Base-by-base conservation (phyloP, 2,329 filamentous ascomycete species). In the Plectosphaerella cucumerina region DNA sequence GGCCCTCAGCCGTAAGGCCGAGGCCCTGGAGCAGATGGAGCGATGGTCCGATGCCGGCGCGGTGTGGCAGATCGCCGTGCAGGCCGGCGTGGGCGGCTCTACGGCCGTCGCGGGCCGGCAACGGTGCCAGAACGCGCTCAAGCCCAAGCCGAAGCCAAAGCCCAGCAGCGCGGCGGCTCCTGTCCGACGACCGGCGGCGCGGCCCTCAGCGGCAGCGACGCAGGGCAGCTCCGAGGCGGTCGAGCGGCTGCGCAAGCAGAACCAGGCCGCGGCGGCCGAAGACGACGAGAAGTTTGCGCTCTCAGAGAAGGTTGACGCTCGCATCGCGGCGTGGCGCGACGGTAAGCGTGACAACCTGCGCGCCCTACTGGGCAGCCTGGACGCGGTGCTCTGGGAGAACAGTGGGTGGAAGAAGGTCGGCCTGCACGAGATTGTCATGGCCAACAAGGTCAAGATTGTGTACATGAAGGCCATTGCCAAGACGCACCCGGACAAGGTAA, bases 391-490 rank as follows among this genome's bases (percentile, higher is more conserved):
- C 23, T 99, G 94, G 94, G 85, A 90, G 56, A 86, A 86, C 41
- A 90, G 90, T 56, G 91, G 90, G 4, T 99, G 94, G 94, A 97
- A 96, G 75, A 96, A 95, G 75, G 86, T 97, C 51, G 91, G 90
- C 31, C 84, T 99, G 83, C 87, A 92, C 57, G 94, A 99, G 72
- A 70, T 99, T 59, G 87, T 99, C 48, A 81, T 96, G 79, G 85
- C 91, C 33, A 91, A 89, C 59, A 96, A 93, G 77, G 94, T 97
- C 67, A 99, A 99, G 81, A 87, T 99, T 57, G 78, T 89, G 53
- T 99, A 99, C 67, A 97, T 99, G 94, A 97, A 96, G 81, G 94
- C 93, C 6, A 97, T 99, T 78, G 90, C 87, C 11, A 97, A 97
- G 78, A 94, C 94, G 60, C 94, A 99, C 78, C 94, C 94, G 54